Conservation (phyloP, 192 early-diverging fungal genomes). For the Geranomyces variabilis region DNA sequence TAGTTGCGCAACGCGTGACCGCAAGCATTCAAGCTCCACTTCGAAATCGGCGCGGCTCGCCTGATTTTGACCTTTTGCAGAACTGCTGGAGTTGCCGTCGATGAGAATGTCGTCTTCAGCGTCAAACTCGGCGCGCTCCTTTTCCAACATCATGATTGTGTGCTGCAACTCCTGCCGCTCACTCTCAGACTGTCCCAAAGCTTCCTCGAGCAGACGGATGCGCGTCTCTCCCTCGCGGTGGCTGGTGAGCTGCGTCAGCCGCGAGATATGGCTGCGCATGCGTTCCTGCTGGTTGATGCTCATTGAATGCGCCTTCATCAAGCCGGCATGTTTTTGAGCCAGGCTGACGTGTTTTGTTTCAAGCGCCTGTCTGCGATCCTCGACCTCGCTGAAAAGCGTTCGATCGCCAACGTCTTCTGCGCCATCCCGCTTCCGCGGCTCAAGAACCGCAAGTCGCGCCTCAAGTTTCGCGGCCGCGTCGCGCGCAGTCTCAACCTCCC, state of each 20-base stretch:
- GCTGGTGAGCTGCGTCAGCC: conserved; percentile 40
- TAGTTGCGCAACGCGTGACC: conserved; percentile 33
- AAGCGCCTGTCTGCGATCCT: conserved; percentile 38
- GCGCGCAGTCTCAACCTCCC: conserved; percentile 31
- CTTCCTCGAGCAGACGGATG: conserved; percentile 35
- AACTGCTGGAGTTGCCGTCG: background rate
- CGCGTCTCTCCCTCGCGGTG: conserved; percentile 26
- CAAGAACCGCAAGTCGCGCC: conserved; percentile 35
- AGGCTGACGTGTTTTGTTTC: conserved; percentile 35
- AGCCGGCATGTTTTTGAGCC: conserved; percentile 31
- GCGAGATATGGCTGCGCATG: conserved; percentile 44
- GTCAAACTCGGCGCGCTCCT: conserved; percentile 2
- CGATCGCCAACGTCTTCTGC: conserved; percentile 23
- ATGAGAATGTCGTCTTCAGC: background rate
- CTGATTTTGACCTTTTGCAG: no score
- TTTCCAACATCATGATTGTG: conserved; percentile 31
- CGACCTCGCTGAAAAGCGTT: conserved; percentile 46
- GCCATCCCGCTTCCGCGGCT: conserved; percentile 10
- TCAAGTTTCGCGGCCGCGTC: conserved; percentile 35
- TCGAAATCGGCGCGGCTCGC: background rate
- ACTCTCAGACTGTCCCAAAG: conserved; percentile 36
- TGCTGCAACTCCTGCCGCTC: conserved; percentile 40
- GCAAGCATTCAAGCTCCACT: conserved; percentile 29
- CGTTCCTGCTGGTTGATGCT: conserved; percentile 47
- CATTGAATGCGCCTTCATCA: conserved; percentile 39